Evolutionary conservation across 2,329 filamentous ascomycete species (phyloP), one percentile per base, ranked within the genome.

Genomic region (Claviceps cyperi): DNA sequence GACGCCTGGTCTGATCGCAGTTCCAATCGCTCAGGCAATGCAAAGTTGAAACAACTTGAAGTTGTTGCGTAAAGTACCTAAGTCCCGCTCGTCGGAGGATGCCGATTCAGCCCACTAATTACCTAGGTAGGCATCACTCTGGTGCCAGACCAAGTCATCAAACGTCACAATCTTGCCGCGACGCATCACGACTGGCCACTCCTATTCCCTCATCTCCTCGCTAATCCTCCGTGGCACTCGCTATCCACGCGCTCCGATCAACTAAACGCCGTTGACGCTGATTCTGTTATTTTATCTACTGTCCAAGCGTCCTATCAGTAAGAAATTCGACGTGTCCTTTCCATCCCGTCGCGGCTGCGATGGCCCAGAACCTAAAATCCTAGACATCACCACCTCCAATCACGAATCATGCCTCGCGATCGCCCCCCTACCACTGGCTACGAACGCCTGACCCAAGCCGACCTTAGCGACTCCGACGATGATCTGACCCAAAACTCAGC

Each of bases 381-480:
- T 17, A 3, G 2, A 35, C 17, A 44, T 39, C 28, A 47, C 32
- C 46, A 22, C 38, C 36, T 17, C 35, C 39, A 41, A 43, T 38
- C 24, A 38, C 22, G 47, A 43, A 46, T 61, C 55, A 86, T 86
- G 83, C 75, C 83, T 59, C 80, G 78, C 63, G 72, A 71, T 54
- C 77, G 83, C 51, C 85, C 83, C 54, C 75, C 83, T 52, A 86
- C 83, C 43, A 90, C 86, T 55, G 86, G 86, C 66, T 92, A 92
- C 69, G 86, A 88, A 66, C 84, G 84, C 62, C 81, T 92, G 52
- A 83, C 86, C 55, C 86, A 92, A 68, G 86, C 85, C 57, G 86
- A 90, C 62, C 80, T 83, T 59, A 83, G 81, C 64, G 82, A 84
- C 51, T 84, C 82, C 49, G 82, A 86, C 55, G 73, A 80, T 44